Base-by-base conservation (phyloP, 495 filamentous ascomycete species). In the Friedmanniomyces endolithicus region DNA sequence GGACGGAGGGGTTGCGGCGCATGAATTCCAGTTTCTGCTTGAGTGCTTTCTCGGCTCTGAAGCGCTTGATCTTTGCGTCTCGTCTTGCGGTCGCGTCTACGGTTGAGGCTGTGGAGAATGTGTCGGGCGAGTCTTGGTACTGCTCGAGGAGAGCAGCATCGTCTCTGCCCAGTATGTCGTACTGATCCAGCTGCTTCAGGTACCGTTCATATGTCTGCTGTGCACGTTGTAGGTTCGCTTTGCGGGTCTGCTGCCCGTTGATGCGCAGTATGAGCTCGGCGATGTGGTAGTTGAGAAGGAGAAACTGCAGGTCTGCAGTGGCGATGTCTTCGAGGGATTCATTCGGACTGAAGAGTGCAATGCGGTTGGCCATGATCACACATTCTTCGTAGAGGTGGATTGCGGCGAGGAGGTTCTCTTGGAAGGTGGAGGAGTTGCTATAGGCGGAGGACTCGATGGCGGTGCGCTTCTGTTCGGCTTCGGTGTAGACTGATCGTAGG, bases 321-420 rank as follows among this genome's bases (percentile, higher is more conserved):
- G 85, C 74, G 27, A 97, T 72, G 73, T 98, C 92, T 52, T 97
- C 94, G 31, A 95, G 68, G 1, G 78, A 76, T 66, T 98, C 92
- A 67, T 98, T 97, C 8, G 83, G 76, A 63, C 87, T 92, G 75
- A 96, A 97, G 12, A 97, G 68, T 0, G 86, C 84, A 49, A 90
- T 70, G 41, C 79, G 73, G 55, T 78, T 71, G 57, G 86, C 79
- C 35, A 89, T 76, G 59, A 74, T 68, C 34, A 83, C 74, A 67
- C 85, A 88, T 66, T 86, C 75, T 58, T 87, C 75, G 69, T 95
- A 86, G 50, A 78, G 74, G 52, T 74, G 63, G 48, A 94, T 79
- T 16, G 85, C 78, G 33, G 76, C 67, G 52, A 72, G 72, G 52
- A 96, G 75, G 57, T 83, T 78, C 53, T 81, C 74, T 60, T 81